Evolutionary conservation across 768 basidiomycete genomes (phyloP), one percentile per base, ranked within the genome.

Genomic region (Nidularia sp.): DNA sequence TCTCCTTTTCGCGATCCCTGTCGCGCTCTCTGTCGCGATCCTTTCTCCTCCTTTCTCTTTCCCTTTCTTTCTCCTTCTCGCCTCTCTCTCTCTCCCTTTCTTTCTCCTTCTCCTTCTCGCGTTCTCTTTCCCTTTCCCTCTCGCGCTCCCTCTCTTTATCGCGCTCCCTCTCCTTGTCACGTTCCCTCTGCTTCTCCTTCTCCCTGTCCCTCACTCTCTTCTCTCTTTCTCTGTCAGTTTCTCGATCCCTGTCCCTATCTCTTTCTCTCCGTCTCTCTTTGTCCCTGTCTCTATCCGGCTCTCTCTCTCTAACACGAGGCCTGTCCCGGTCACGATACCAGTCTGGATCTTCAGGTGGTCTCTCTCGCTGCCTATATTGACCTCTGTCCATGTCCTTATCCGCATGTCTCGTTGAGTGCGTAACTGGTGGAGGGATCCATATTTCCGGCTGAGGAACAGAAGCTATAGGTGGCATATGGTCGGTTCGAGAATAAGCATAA

Each of bases 21-120:
- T 55, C 48, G n/a, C 45, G 10, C 10, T 57, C 47, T 25, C 49
- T 55, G 18, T 52, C 48, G 41, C 49, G 45, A 43, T 59, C 54
- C 15, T 41, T 56, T 45, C 60, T 58, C 33, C 47, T 53, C 34
- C 49, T 48, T 32, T 61, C 57, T 29, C 29, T 52, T 53, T 49
- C 45, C 36, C 55, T 53, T 12, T 32, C 51, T 34, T 55, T 54
- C n/a, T 55, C 51, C 25, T 51, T 54, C 34, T 56, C 55, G 25
- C 13, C 47, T 34, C 58, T 54, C 35, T 53, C 48, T 60, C 57
- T 53, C 54, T 69, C 66, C 60, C 62, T 70, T 55, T 67, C 64
- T 56, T 50, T 70, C 41, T 66, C 66, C 39, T 52, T 34, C 48
- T 57, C 53, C 41, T 48, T 55, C 48, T 49, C 34, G 35, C 45